Conservation (phyloP, 2,329 filamentous ascomycete genomes). For the Venturia pyrina region DNA sequence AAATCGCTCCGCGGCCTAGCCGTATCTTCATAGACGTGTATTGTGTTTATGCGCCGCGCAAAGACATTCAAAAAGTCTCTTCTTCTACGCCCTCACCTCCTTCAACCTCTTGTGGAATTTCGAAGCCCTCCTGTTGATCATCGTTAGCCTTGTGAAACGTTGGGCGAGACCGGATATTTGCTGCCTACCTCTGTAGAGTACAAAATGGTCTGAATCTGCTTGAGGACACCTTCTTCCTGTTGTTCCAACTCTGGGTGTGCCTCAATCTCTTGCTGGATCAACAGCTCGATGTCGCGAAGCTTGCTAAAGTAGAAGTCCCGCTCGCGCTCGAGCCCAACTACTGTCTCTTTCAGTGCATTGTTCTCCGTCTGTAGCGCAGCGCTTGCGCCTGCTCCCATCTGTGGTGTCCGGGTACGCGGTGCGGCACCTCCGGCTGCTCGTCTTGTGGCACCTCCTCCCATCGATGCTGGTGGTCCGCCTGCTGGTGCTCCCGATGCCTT, state of each 20-base stretch:
- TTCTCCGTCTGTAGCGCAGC: conserved; percentile 79
- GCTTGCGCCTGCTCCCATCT: conserved; percentile 45
- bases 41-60: not conserved
- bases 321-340: conserved; percentile 89
- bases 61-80: conserved; percentile 57
- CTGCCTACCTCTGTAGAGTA: conserved; percentile 77
- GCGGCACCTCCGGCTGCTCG: conserved; percentile 34
- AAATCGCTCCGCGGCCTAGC: not conserved
- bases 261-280: conserved; percentile 88
- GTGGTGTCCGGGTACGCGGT: conserved; percentile 31
- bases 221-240: conserved; percentile 83
- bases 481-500: conserved; percentile 59
- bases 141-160: not conserved
- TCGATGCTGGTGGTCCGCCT: conserved; percentile 43
- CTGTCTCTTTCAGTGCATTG: conserved; percentile 82
- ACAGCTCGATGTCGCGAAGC: conserved; percentile 87
- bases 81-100: conserved; percentile 54
- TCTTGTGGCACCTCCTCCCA: conserved; percentile 41
- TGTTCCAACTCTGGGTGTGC: conserved; percentile 88
- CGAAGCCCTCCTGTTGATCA: conserved; percentile 47
- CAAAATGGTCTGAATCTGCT: conserved; percentile 91
- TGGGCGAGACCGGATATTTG: not conserved
- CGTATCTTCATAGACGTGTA: not conserved
- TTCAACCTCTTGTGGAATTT: conserved; percentile 75
- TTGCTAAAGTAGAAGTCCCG: conserved; percentile 99